phyloP scores from a whole-genome alignment of 2,329 filamentous ascomycete genomes.

The Trichoderma sp. region DNA sequence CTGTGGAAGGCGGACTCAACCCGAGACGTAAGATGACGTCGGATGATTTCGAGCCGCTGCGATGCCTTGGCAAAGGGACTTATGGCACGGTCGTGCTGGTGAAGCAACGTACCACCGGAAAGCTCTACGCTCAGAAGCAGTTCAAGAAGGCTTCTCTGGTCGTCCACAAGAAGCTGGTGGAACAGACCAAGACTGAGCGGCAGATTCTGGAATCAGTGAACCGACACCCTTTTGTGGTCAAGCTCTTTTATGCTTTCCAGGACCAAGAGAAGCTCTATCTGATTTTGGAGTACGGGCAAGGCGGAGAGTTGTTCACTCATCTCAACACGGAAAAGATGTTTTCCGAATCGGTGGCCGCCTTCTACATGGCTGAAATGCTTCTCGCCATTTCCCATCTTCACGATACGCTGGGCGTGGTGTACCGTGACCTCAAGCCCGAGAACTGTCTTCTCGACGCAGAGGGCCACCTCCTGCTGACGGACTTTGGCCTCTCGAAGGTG shows the following conservation, averaged over 20 bases:
- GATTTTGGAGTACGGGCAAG: conserved; percentile 96
- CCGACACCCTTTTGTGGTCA: conserved; percentile 95
- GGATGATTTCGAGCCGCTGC: conserved; percentile 84
- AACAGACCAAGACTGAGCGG: conserved; percentile 97
- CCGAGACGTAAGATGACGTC: conserved; percentile 81
- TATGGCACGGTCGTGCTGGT: conserved; percentile 95
- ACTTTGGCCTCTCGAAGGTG: conserved; percentile 96
- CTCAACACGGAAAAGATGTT: conserved; percentile 95
- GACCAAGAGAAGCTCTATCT: conserved; percentile 97
- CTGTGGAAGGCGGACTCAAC: conserved; percentile 58
- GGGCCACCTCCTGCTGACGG: conserved; percentile 90
- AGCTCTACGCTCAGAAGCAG: conserved; percentile 95
- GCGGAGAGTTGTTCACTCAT: conserved; percentile 96
- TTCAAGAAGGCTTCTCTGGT: conserved; percentile 96
- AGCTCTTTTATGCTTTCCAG: conserved; percentile 97
- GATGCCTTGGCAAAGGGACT: conserved; percentile 92
- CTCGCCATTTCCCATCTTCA: conserved; percentile 93
- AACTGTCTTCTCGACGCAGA: conserved; percentile 92
- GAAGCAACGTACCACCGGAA: conserved; percentile 82
- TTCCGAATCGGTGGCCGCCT: conserved; percentile 81
- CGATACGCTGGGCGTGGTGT: conserved; percentile 88
- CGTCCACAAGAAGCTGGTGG: conserved; percentile 92
- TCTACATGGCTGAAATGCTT: conserved; percentile 99
- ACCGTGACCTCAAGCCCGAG: conserved; percentile 95
- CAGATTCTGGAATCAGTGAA: conserved; percentile 95